A percentile compares a stretch with the other conserved stretches of the same genome.
Evolutionary conservation across 805 yeast species (phyloP).

Genomic region (Lipomyces starkeyi): DNA sequence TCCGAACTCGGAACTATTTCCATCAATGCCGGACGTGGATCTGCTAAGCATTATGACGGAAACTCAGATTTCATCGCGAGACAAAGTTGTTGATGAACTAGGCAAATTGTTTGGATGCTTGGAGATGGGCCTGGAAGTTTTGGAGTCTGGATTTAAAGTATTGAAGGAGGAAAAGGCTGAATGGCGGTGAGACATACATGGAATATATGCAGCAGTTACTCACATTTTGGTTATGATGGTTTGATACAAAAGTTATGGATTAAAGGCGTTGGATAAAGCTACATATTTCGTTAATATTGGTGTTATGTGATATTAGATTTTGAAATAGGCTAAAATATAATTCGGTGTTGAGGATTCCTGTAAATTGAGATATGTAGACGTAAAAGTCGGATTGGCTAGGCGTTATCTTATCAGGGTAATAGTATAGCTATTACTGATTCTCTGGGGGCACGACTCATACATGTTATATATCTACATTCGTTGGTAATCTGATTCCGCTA

Average conservation of each 20-base stretch:
- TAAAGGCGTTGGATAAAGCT: conserved; percentile 5
- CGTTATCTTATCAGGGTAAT: too few species aligned
- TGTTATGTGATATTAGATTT: not conserved
- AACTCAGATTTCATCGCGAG: conserved; percentile 9
- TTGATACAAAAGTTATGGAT: not conserved
- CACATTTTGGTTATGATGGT: not conserved
- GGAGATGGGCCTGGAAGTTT: conserved; percentile 30
- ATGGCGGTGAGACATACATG: conserved; percentile 1
- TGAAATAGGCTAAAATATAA: not conserved
- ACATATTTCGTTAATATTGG: not conserved
- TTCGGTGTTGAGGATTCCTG: too few species aligned
- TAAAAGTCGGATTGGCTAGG: too few species aligned
- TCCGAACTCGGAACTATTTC: conserved; percentile 29
- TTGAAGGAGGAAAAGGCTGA: conserved; percentile 30
- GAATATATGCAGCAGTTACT: not conserved
- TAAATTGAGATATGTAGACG: too few species aligned
- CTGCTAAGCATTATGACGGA: conserved; percentile 26
- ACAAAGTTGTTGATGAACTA: conserved; percentile 29
- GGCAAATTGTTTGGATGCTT: conserved; percentile 23
- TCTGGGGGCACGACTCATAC: too few species aligned
- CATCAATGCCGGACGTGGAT: conserved; percentile 28
- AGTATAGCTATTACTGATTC: too few species aligned
- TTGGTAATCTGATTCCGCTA: too few species aligned
- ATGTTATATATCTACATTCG: too few species aligned
- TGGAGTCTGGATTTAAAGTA: conserved; percentile 34